Conservation (phyloP, 129 eudicot species). For the Kitagawia praeruptora region DNA sequence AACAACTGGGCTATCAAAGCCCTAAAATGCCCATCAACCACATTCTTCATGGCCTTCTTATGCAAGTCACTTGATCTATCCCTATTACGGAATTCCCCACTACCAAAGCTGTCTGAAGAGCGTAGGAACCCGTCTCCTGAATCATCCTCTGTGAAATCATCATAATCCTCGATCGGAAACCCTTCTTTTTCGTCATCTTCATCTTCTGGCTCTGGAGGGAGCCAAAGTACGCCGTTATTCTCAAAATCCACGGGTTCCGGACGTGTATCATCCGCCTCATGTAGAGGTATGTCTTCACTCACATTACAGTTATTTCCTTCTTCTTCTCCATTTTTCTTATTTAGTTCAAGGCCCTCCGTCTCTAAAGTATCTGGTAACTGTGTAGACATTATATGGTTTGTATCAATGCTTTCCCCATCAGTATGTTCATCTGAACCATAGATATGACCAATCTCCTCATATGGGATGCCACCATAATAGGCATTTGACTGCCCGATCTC, state of each 20-base stretch:
- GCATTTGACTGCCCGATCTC: constrained; percentile 11
- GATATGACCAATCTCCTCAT: constrained; percentile 23
- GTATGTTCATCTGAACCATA: constrained; percentile 20
- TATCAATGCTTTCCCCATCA: constrained; percentile 20
- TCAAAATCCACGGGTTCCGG: constrained; percentile 46
- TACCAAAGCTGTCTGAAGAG: constrained; percentile 31
- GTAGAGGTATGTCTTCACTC: constrained; percentile 18
- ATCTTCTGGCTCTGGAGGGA: constrained; percentile 60
- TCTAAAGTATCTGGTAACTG: constrained; percentile 16
- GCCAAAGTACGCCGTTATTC: constrained; percentile 46
- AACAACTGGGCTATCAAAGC: constrained; percentile 48
- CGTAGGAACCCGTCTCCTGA: constrained; percentile 40
- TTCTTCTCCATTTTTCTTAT: constrained; percentile 17
- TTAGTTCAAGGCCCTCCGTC: constrained; percentile 14
- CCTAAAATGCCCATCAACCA: constrained; percentile 54
- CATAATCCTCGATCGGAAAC: constrained; percentile 31
- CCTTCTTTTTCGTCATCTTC: constrained; percentile 54
- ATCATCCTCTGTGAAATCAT: constrained; percentile 25
- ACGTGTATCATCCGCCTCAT: constrained; percentile 22
- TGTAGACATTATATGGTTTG: constrained; percentile 10
- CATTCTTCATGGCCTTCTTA: constrained; percentile 44
- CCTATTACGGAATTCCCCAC: constrained; percentile 33
- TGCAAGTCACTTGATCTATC: constrained; percentile 47
- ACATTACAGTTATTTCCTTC: constrained; percentile 14
- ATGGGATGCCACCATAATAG: constrained; percentile 18